Percentiles rank a stretch among this genome's conserved stretches.
Evolutionary conservation across 805 yeast species (phyloP).

Genomic region (Starmerella gropengiesseri): DNA sequence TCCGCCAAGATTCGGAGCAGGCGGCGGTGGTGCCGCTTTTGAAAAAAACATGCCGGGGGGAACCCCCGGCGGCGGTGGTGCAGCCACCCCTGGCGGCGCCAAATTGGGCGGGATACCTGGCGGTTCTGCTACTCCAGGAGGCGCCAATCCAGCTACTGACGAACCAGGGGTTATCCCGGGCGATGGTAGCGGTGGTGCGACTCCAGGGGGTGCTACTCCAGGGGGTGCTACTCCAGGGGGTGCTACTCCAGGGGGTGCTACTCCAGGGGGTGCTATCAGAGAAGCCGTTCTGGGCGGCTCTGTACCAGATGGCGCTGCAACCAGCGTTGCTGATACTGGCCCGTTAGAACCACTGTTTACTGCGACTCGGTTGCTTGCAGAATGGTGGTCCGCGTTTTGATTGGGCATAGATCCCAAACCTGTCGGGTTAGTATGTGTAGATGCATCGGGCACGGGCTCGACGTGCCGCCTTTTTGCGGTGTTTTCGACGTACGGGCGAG

Average conservation of each 20-base stretch:
- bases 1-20: neutral
- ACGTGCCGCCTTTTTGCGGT: no score
- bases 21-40: neutral
- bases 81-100: slow-evolving; percentile 4
- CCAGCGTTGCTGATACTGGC: no score
- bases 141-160: neutral
- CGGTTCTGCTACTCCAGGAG: neutral
- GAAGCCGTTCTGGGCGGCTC: no score
- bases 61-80: slow-evolving; percentile 1
- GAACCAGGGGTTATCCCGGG: no score
- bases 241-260: slow-evolving; percentile 12
- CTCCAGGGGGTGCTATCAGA: neutral
- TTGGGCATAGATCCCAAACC: no score
- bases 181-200: no score
- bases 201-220: slow-evolving; percentile 2
- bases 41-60: neutral
- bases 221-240: slow-evolving; percentile 18
- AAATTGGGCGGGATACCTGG: slow-evolving; percentile 6
- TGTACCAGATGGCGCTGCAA: no score
- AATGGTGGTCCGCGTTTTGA: no score
- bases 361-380: no score
- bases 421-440: no score
- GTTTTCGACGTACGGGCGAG: no score
- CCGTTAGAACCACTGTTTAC: no score
- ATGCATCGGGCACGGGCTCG: neutral